Conservation (phyloP, 23 red algal genomes). For the Chondrus crispus region DNA sequence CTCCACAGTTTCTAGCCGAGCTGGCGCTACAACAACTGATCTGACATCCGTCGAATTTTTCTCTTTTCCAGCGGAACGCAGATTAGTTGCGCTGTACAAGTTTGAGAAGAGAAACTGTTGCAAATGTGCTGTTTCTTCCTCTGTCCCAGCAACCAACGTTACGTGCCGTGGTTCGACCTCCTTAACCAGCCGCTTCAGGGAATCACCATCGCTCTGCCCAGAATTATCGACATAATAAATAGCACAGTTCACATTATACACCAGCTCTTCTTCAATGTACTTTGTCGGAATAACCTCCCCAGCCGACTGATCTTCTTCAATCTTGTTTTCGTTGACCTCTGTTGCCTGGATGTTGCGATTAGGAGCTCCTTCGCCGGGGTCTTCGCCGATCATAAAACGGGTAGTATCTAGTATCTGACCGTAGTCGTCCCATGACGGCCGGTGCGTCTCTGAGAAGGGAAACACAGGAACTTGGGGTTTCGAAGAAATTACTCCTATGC, state of each 20-base stretch:
- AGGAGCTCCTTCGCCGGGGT: slow-evolving; percentile 76
- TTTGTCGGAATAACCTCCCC: slow-evolving; percentile 71
- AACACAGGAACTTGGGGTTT: not conserved
- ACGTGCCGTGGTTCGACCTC: slow-evolving; percentile 86
- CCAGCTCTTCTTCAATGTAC: slow-evolving; percentile 56
- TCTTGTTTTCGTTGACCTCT: not conserved
- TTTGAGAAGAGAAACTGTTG: slow-evolving; percentile 2
- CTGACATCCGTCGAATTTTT: not conserved
- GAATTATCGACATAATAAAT: slow-evolving; percentile 45
- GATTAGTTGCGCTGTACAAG: not conserved
- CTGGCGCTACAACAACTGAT: slow-evolving; percentile 48
- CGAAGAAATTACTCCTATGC: not conserved
- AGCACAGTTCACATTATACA: slow-evolving; percentile 56
- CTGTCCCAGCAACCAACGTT: slow-evolving; percentile 75
- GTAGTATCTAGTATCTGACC: slow-evolving; percentile 79
- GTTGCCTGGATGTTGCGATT: not conserved
- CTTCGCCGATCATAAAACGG: slow-evolving; percentile 95
- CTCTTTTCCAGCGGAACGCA: not conserved
- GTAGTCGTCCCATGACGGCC: slow-evolving; percentile 82
- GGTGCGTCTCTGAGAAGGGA: slow-evolving; percentile 20
- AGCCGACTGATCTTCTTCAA: slow-evolving; percentile 2
- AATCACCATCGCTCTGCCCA: slow-evolving; percentile 84
- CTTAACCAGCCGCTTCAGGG: slow-evolving; percentile 75
- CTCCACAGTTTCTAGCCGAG: slow-evolving; percentile 70
- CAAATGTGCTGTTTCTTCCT: slow-evolving; percentile 61